A percentile compares a stretch with the other conserved stretches of the same genome.
Conservation (phyloP, 805 yeast genomes). For the Ogataea corticis region DNA sequence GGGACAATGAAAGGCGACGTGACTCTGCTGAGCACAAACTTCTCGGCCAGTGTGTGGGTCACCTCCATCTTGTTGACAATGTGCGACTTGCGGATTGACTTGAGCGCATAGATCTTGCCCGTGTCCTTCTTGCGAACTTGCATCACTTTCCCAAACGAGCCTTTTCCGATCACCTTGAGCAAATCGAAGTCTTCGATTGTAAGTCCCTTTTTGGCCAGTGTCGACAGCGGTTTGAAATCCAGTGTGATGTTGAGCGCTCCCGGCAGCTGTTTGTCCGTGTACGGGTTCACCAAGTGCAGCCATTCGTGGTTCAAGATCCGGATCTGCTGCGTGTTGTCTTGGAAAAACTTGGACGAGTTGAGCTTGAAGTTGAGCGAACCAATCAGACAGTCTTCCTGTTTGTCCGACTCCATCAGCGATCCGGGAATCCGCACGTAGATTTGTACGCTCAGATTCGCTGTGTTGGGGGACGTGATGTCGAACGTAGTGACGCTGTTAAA, state of each 20-base stretch:
- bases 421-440: constrained; percentile 79
- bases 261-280: constrained; percentile 31
- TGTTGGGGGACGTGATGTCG: constrained; percentile 68
- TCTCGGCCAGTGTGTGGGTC: constrained; percentile 93
- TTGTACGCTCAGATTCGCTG: constrained; percentile 59
- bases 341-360: constrained; percentile 18
- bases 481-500: constrained; percentile 91
- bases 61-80: constrained; percentile 94
- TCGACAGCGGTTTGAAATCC: constrained; percentile 38
- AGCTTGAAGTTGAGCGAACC: constrained; percentile 70
- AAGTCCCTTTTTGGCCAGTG: constrained; percentile 53
- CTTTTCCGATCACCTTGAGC: constrained; percentile 94
- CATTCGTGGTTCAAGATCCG: constrained; percentile 71
- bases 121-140: constrained; percentile 97
- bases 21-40: constrained; percentile 91
- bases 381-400: constrained; percentile 66
- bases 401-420: constrained; percentile 44
- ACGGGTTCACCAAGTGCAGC: constrained; percentile 36
- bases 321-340: constrained; percentile 37
- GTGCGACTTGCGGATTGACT: constrained; percentile 91
- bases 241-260: constrained; percentile 43
- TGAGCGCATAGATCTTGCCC: constrained; percentile 89
- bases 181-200: constrained; percentile 90
- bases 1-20: constrained; percentile 96
- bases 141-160: constrained; percentile 98